These are phyloP conservation scores for Pestalotiopsis sp. DNA, from an alignment of 2,329 filamentous ascomycete species.

Conservation along the genomic window DNA sequence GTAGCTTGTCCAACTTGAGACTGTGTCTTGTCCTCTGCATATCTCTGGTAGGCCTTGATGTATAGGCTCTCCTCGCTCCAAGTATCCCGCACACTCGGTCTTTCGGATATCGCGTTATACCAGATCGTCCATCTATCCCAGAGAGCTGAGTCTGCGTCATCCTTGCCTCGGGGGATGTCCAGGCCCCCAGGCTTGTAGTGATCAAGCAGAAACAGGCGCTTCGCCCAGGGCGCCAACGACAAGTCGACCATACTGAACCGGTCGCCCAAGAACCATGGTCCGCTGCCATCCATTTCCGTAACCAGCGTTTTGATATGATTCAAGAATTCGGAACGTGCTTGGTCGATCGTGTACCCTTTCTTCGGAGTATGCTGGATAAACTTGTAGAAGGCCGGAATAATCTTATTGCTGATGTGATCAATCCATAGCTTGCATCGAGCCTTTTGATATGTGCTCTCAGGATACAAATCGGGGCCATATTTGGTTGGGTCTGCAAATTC, in stretches of 20 bases:
- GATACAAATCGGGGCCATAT: conserved; percentile 55
- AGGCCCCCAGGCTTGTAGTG: conserved; percentile 67
- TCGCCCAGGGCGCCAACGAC: conserved; percentile 72
- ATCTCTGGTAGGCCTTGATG: conserved; percentile 67
- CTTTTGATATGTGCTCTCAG: conserved; percentile 63
- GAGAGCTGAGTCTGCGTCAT: conserved; percentile 49
- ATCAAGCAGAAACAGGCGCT: conserved; percentile 73
- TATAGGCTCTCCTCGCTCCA: conserved; percentile 71
- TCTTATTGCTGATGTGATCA: conserved; percentile 68
- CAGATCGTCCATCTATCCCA: conserved; percentile 71
- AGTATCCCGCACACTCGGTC: conserved; percentile 68
- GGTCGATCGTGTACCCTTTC: conserved; percentile 50
- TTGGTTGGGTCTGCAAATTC: conserved; percentile 52
- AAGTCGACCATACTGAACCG: conserved; percentile 71
- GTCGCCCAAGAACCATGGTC: conserved; percentile 70
- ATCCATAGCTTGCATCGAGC: conserved; percentile 73
- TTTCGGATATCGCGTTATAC: conserved; percentile 58
- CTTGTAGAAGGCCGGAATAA: conserved; percentile 72
- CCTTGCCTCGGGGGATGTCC: conserved; percentile 40
- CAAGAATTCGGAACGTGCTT: conserved; percentile 61
- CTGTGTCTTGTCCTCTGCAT: conserved; percentile 67
- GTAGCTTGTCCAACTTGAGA: conserved; percentile 65
- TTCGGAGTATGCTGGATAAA: conserved; percentile 57
- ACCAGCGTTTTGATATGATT: conserved; percentile 61
- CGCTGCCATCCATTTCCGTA: conserved; percentile 59